A percentile compares a stretch with the other conserved stretches of the same genome.
These are phyloP conservation scores for Hypericum androsaemum DNA, from an alignment of 345 rosid genomes.

Conservation along the genomic window DNA sequence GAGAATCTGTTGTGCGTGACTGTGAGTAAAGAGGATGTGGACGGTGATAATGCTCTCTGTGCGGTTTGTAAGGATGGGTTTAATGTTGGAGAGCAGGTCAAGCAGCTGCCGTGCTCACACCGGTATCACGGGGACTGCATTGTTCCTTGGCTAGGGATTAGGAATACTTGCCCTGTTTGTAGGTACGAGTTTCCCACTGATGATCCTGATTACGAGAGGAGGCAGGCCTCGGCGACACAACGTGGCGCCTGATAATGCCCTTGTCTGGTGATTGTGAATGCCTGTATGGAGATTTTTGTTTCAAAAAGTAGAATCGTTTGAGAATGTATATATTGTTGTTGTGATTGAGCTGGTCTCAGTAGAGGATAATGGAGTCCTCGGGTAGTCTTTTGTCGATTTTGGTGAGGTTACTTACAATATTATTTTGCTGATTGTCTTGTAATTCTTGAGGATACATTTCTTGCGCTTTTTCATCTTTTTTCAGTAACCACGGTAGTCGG, in stretches of 20 bases:
- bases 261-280: constrained; percentile 18
- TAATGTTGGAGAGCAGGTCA: constrained; percentile 44
- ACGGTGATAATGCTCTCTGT: constrained; percentile 38
- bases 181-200: constrained; percentile 81
- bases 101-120: constrained; percentile 72
- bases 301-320: constrained; percentile 18
- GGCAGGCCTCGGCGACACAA: constrained; percentile 21
- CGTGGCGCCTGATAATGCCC: constrained; percentile 12
- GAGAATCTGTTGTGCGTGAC: constrained; percentile 48
- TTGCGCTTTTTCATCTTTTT: too few species aligned
- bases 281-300: constrained; percentile 18
- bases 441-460: constrained; percentile 8
- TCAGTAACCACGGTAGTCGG: too few species aligned
- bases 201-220: constrained; percentile 59
- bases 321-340: constrained; percentile 23
- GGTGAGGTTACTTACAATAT: constrained; percentile 7
- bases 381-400: constrained; percentile 11
- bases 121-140: constrained; percentile 81
- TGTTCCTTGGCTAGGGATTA: constrained; percentile 68
- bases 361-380: constrained; percentile 13
- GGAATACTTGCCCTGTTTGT: constrained; percentile 92
- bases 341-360: constrained; percentile 10
- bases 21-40: constrained; percentile 39
- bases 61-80: constrained; percentile 85
- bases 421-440: constrained; percentile 19